phyloP scores from a whole-genome alignment of 2,329 filamentous ascomycete species.

The Ramichloridium luteum region DNA sequence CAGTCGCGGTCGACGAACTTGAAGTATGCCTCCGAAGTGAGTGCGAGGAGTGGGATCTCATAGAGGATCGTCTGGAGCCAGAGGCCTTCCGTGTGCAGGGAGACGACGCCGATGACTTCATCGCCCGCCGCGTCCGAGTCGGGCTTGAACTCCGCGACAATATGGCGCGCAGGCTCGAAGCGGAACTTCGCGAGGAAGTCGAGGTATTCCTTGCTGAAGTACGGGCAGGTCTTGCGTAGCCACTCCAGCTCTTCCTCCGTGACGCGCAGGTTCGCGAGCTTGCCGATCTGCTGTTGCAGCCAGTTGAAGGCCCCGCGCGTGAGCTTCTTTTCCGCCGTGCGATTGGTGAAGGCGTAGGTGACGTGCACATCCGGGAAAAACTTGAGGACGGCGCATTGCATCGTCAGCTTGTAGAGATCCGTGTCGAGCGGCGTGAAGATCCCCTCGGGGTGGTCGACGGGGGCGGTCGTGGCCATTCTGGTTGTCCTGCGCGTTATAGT shows the following conservation, averaged over 20 bases:
- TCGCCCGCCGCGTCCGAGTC: conserved; percentile 46
- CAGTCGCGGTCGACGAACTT: conserved; percentile 91
- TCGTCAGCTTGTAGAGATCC: conserved; percentile 90
- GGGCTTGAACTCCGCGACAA: conserved; percentile 54
- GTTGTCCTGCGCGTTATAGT: background rate
- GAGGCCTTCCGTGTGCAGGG: conserved; percentile 63
- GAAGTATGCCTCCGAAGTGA: conserved; percentile 95
- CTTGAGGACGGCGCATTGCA: conserved; percentile 94
- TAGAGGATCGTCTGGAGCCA: conserved; percentile 97
- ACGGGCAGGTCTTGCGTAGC: conserved; percentile 65
- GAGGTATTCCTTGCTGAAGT: conserved; percentile 67
- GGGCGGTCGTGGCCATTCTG: conserved; percentile 13
- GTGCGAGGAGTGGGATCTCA: conserved; percentile 83
- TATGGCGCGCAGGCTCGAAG: conserved; percentile 68
- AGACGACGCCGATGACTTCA: conserved; percentile 54
- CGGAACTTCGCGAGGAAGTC: conserved; percentile 70
- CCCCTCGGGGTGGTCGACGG: conserved; percentile 21
- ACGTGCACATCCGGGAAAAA: conserved; percentile 74
- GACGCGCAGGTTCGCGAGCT: conserved; percentile 70
- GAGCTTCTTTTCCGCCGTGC: conserved; percentile 85
- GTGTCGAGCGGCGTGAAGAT: conserved; percentile 38
- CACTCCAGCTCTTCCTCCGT: conserved; percentile 69
- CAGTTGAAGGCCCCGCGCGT: conserved; percentile 72
- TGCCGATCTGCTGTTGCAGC: conserved; percentile 72
- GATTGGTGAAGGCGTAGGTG: conserved; percentile 88